phyloP scores from a whole-genome alignment of 192 early-diverging fungal genomes.

The Coemansia sp. region DNA sequence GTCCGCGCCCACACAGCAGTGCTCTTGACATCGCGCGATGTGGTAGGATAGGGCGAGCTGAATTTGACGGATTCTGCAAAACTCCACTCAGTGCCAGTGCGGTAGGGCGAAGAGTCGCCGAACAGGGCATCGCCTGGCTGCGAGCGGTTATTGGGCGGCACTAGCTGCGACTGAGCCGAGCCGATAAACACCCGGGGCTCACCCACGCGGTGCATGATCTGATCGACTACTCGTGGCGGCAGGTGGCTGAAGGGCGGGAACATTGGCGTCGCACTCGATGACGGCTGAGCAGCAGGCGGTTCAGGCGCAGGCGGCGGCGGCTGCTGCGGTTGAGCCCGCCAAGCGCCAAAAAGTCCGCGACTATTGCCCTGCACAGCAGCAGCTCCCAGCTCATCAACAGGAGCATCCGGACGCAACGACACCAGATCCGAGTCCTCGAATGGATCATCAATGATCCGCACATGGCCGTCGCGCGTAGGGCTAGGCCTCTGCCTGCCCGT shows the following conservation, averaged over 20 bases:
- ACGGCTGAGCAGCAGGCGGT: background rate
- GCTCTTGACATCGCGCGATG: constrained; percentile 21
- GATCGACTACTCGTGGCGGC: constrained; percentile 40
- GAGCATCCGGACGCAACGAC: background rate
- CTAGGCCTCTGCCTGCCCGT: background rate
- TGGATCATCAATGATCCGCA: background rate
- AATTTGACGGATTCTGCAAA: constrained; percentile 47
- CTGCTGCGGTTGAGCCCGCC: background rate
- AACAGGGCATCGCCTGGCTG: constrained; percentile 12
- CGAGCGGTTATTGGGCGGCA: constrained; percentile 20
- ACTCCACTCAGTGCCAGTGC: constrained; percentile 53
- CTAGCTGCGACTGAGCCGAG: constrained; percentile 35
- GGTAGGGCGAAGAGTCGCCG: constrained; percentile 40
- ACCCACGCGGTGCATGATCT: constrained; percentile 49
- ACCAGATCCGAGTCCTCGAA: constrained; percentile 2
- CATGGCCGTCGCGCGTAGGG: constrained; percentile 3
- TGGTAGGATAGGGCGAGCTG: constrained; percentile 52
- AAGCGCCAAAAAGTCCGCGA: background rate
- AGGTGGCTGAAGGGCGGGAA: constrained; percentile 58
- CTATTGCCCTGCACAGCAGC: background rate
- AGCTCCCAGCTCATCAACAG: background rate
- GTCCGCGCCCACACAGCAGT: constrained; percentile 21
- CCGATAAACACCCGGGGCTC: constrained; percentile 54
- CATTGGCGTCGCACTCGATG: constrained; percentile 29
- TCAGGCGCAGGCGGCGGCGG: background rate